phyloP scores from a whole-genome alignment of 768 basidiomycete genomes.

The Pluteus cervinus region DNA sequence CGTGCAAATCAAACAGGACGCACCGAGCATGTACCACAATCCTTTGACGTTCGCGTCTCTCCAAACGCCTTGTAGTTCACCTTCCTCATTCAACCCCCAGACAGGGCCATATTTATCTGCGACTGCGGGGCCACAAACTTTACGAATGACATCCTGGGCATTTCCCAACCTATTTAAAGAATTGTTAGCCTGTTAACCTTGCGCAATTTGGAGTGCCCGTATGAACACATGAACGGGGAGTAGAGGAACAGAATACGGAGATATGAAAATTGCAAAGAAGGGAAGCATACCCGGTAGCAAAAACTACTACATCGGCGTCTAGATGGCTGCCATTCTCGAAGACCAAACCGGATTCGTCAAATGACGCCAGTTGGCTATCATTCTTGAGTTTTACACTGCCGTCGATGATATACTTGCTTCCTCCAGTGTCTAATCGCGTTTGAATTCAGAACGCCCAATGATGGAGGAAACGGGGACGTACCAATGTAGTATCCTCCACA shows the following conservation, averaged over 20 bases:
- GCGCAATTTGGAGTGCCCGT: too few species aligned
- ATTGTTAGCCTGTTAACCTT: too few species aligned
- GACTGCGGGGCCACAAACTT: slow-evolving; percentile 42
- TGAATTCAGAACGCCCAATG: not conserved
- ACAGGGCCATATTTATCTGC: slow-evolving; percentile 40
- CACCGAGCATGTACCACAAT: slow-evolving; percentile 59
- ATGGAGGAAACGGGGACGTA: slow-evolving; percentile 12
- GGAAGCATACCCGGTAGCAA: slow-evolving; percentile 45
- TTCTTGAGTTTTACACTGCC: slow-evolving; percentile 70
- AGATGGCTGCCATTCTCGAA: slow-evolving; percentile 45
- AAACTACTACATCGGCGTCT: slow-evolving; percentile 49
- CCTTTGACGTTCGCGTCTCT: slow-evolving; percentile 45
- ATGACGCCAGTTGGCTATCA: slow-evolving; percentile 41
- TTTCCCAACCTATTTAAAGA: slow-evolving; percentile 38
- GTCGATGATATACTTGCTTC: slow-evolving; percentile 54
- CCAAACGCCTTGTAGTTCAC: slow-evolving; percentile 50
- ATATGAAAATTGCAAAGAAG: not conserved
- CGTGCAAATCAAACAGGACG: not conserved
- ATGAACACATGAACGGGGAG: too few species aligned
- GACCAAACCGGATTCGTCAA: slow-evolving; percentile 34
- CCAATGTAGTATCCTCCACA: slow-evolving; percentile 69
- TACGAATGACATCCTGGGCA: slow-evolving; percentile 28
- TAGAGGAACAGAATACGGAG: not conserved
- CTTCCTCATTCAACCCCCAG: slow-evolving; percentile 64
- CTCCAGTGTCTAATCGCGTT: slow-evolving; percentile 46